Base-by-base conservation (phyloP, 169 alveolate species). In the Amoebophrya sp. region DNA sequence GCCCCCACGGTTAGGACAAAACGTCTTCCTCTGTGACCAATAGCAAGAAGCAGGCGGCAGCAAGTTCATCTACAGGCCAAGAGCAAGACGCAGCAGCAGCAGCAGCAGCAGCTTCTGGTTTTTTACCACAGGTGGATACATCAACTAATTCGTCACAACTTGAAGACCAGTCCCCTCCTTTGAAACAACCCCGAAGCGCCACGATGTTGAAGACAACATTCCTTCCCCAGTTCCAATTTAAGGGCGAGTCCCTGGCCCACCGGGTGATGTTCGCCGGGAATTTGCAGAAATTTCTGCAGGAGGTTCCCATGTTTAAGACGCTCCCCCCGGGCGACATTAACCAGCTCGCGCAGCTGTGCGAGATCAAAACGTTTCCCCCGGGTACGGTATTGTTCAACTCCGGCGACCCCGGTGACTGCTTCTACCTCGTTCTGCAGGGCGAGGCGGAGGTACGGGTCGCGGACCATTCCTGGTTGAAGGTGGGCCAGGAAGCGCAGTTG, bases 401-500 rank as follows among this genome's bases (percentile, higher is more conserved):
- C 38, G 83, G 83, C 35, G 83, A 66, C 83, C 35, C 35, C 35
- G 83, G 83, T 25, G 83, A 66, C 83, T 66, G 83, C 83, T 66
- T 66, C 83, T 66, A 66, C 35, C 32, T 66, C 10, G 83, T 66
- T 12, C 35, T 66, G 35, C 12, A 25, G 35, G 83, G 83, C 18
- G 83, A 66, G 35, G 83, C 83, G 10, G 83, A 66, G 18, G 83
- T 66, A 3, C 83, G 83, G 83, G 83, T 66, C 35, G 39, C 83
- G 32, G 83, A 66, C 83, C 83, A 66, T 18, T 25, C 83, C 35
- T 66, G 83, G 83, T 25, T 66, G 32, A 66, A 66, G 83, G 83
- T 66, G 83, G 83, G 83, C 83, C 83, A 66, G 18, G 83, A 66
- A 66, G 83, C 83, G 35, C 83, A 66, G 83, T 25, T 66, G 35